These are phyloP conservation scores for Backusella sp. DNA, from an alignment of 192 early-diverging fungal genomes.

Conservation along the genomic window DNA sequence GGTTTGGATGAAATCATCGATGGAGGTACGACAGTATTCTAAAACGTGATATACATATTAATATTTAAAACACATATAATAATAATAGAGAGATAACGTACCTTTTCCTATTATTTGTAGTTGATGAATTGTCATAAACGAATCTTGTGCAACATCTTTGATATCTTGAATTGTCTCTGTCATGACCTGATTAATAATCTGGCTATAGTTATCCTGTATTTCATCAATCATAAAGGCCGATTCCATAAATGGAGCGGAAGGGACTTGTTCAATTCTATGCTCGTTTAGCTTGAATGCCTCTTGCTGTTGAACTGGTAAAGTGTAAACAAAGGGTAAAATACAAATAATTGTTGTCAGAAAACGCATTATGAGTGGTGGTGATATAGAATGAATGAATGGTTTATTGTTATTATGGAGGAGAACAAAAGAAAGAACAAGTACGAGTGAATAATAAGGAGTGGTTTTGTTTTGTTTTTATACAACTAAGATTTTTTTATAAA, in stretches of 20 bases:
- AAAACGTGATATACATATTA: no score
- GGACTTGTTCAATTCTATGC: neutral
- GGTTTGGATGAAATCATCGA: neutral
- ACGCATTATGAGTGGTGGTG: neutral
- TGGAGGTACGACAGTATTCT: neutral
- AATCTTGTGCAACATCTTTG: neutral
- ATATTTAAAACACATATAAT: neutral
- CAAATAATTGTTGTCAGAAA: neutral
- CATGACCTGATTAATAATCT: constrained; percentile 17
- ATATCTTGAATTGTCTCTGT: constrained; percentile 4
- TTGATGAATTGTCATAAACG: constrained; percentile 2
- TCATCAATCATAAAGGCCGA: neutral
- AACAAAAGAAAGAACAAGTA: neutral
- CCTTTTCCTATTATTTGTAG: constrained; percentile 8
- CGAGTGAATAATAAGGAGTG: neutral
- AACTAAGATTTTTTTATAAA: neutral
- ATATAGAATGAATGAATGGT: neutral
- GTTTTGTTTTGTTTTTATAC: neutral
- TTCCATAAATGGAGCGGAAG: neutral
- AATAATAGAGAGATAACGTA: neutral
- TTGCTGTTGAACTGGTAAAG: neutral
- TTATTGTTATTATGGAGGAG: neutral
- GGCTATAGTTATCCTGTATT: constrained; percentile 10
- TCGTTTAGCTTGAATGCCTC: neutral
- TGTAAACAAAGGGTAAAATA: neutral